Base-by-base conservation (phyloP, 805 yeast genomes). In the Pachysolen tannophilus region DNA sequence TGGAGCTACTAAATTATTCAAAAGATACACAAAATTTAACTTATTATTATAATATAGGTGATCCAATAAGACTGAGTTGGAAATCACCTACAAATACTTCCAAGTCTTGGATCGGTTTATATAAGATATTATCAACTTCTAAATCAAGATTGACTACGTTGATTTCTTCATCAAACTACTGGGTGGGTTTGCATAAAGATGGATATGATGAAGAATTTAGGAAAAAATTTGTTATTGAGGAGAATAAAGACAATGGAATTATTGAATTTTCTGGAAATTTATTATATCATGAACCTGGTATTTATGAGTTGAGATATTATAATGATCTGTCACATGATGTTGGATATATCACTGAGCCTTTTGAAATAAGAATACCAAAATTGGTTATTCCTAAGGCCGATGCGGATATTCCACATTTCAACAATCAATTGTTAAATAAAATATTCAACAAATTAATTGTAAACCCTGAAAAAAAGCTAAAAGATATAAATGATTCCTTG, bases 51-150 rank as follows among this genome's bases (percentile, higher is more conserved):
- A 43, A 50, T 15, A 46, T 75, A 40, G 87, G 86, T 1, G 53
- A 61, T 6, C 72, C 81, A 2, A 66, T 83, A 18, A 51, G 50
- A 15, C 67, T 80, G 4, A 48, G 55, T 15, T 83, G 82, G 78
- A 50, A 55, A 19, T 60, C 78, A 1, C 80, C 83, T 2, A 58
- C 15, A 8, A 29, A 40, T 3, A 58, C 72, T 13, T 38, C 56
- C 0, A 65, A 61, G 28, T 88, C 82, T 50, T 83, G 94, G 94
- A 68, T 83, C 43, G 94, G 92, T 1, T 55, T 83, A 20, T 83
- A 83, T 56, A 71, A 72, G 35, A 68, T 80, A 8, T 58, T 72
- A 18, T 81, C 72, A 41, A 75, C 83, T 13, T 69, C 76, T 4
- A 61, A 61, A 24, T 70, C 78, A 15, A 64, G 75, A 35, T 65